Conservation (phyloP, 768 basidiomycete genomes). For the Phallus indusiatus region DNA sequence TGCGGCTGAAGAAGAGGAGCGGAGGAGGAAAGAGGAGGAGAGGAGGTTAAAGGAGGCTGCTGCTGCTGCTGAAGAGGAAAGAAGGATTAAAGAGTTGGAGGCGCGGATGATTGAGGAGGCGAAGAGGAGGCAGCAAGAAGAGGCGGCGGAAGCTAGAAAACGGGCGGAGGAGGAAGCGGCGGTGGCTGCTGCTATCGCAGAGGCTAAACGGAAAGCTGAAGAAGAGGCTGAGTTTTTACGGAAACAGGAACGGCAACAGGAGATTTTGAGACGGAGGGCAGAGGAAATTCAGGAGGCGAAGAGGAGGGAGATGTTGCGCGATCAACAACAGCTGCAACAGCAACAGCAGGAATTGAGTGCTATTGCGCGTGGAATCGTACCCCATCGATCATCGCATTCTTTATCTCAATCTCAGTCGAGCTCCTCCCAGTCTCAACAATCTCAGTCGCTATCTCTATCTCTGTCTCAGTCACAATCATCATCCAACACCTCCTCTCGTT, state of each 20-base stretch:
- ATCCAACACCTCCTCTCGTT: not conserved
- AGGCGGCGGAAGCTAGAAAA: constrained; percentile 12
- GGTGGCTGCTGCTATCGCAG: constrained; percentile 16
- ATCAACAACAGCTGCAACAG: not conserved
- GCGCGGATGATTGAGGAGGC: constrained; percentile 15
- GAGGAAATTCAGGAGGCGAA: constrained; percentile 14
- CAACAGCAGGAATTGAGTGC: not conserved
- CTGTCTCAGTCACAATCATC: not conserved
- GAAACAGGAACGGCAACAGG: constrained; percentile 17
- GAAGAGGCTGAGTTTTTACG: constrained; percentile 19
- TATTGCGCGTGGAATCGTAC: not conserved
- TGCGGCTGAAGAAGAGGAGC: not conserved
- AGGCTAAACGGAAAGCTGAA: constrained; percentile 16
- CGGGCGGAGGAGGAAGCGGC: constrained; percentile 16
- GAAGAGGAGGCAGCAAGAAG: constrained; percentile 14
- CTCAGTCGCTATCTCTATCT: not conserved
- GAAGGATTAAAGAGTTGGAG: constrained; percentile 30
- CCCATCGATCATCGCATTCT: too few relatives aligned
- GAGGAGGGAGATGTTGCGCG: constrained; percentile 1
- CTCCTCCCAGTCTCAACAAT: constrained; percentile 13
- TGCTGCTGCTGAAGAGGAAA: constrained; percentile 19
- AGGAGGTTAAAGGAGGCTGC: constrained; percentile 21
- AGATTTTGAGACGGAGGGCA: constrained; percentile 13
- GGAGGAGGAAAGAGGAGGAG: not conserved
- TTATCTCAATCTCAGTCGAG: too few relatives aligned